Conservation (phyloP, 371 early-diverging fungal genomes). For the Dinochytrium kinnereticum region DNA sequence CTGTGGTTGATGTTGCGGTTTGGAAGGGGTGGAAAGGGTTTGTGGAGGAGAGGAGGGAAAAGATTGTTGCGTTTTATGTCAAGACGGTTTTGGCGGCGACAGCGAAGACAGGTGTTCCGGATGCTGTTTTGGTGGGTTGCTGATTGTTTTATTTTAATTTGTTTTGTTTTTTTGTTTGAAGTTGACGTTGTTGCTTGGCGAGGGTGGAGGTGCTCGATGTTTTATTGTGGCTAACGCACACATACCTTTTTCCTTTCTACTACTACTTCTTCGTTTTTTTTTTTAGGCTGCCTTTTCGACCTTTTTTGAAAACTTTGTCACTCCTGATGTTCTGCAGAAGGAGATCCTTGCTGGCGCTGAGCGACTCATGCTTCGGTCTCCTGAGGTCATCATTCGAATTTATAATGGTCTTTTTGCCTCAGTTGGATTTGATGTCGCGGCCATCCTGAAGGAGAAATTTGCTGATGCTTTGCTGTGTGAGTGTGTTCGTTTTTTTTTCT, state of each 20-base stretch:
- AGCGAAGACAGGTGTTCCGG: constrained; percentile 59
- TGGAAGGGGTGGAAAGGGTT: constrained; percentile 43
- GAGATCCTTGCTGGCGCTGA: constrained; percentile 62
- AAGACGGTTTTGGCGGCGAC: constrained; percentile 62
- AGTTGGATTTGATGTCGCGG: constrained; percentile 66
- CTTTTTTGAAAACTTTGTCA: constrained; percentile 61
- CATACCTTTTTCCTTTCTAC: no score
- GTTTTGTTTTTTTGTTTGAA: no score
- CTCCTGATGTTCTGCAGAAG: constrained; percentile 57
- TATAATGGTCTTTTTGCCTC: constrained; percentile 54
- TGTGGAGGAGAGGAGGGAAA: constrained; percentile 45
- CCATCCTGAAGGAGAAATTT: constrained; percentile 68
- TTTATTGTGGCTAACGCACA: no score
- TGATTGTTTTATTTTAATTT: neutral
- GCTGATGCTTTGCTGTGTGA: constrained; percentile 62
- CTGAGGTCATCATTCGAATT: constrained; percentile 71
- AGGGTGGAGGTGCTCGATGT: no score
- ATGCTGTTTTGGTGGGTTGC: constrained; percentile 52
- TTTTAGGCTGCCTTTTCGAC: constrained; percentile 60
- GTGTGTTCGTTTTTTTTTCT: constrained; percentile 13
- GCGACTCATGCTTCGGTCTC: constrained; percentile 84
- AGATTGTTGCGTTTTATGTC: constrained; percentile 66
- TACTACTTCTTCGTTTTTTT: constrained; percentile 7
- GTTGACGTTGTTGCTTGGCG: no score
- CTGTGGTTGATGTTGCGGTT: constrained; percentile 17